Percentiles rank a stretch among this genome's conserved stretches.
Evolutionary conservation across 1,284 basidiomycete species (phyloP).

Genomic region (Tausonia pullulans): DNA sequence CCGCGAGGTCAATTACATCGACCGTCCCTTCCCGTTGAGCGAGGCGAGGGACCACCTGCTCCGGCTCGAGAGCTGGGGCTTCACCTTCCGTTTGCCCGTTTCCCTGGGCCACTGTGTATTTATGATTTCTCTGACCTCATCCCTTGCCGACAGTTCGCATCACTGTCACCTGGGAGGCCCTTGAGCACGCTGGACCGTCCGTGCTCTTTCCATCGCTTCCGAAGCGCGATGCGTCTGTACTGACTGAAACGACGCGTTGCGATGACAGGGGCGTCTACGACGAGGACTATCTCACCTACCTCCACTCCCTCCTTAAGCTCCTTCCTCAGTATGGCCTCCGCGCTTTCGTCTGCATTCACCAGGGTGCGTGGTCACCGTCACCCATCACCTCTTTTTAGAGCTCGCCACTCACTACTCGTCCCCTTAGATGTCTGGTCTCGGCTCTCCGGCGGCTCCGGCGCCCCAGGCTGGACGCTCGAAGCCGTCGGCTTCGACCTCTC

Average conservation of each 20-base stretch:
- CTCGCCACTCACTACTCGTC: conserved; percentile 47
- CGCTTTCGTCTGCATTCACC: conserved; percentile 70
- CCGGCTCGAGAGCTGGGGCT: conserved; percentile 67
- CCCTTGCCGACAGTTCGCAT: conserved; percentile 51
- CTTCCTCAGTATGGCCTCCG: conserved; percentile 68
- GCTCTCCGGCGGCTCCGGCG: conserved; percentile 82
- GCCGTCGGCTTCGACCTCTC: conserved; percentile 62
- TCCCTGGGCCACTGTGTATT: neutral
- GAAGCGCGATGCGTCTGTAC: no score
- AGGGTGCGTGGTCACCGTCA: conserved; percentile 33
- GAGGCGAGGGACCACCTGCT: conserved; percentile 74
- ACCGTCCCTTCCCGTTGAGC: conserved; percentile 60
- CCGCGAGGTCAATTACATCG: neutral
- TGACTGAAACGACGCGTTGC: no score
- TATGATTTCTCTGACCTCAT: neutral
- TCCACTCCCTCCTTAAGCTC: conserved; percentile 59
- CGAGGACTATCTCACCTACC: conserved; percentile 67
- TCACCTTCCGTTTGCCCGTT: conserved; percentile 58
- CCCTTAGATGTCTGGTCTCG: conserved; percentile 83
- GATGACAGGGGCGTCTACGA: conserved; percentile 63
- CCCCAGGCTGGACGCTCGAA: conserved; percentile 83
- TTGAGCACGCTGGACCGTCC: conserved; percentile 81
- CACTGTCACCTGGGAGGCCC: conserved; percentile 89
- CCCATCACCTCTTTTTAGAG: conserved; percentile 17
- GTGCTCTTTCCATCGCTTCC: conserved; percentile 29